Evolutionary conservation across 768 basidiomycete species (phyloP).

Genomic region (Coprinopsis sp.): DNA sequence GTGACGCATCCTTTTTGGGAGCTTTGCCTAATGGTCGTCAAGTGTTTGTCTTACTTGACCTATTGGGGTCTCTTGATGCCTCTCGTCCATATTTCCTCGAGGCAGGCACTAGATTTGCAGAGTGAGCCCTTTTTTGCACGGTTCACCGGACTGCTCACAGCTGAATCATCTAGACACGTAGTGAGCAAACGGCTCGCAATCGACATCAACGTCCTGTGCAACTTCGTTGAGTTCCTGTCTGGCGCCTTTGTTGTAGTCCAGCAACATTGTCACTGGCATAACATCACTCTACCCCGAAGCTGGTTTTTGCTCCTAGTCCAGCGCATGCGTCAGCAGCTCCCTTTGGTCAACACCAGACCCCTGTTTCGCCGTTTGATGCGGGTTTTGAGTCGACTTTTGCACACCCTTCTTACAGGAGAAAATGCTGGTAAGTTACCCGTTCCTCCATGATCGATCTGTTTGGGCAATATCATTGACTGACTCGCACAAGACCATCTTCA

Average conservation of each 20-base stretch:
- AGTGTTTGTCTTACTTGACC: constrained; percentile 17
- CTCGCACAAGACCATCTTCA: too few relatives aligned
- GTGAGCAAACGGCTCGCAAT: constrained; percentile 32
- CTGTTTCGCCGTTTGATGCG: constrained; percentile 8
- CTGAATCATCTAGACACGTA: constrained; percentile 35
- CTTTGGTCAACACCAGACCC: constrained; percentile 4
- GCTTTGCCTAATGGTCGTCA: constrained; percentile 2
- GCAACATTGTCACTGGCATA: constrained; percentile 29
- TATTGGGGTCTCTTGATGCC: constrained; percentile 7
- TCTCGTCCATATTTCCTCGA: constrained; percentile 17
- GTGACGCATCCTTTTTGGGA: constrained; percentile 1
- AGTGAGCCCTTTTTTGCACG: too few relatives aligned
- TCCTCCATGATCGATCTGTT: background rate
- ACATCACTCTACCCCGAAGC: constrained; percentile 47
- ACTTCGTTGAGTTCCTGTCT: constrained; percentile 46
- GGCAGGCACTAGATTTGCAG: background rate
- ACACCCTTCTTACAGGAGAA: constrained; percentile 22
- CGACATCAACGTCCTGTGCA: constrained; percentile 46
- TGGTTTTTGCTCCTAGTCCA: constrained; percentile 37
- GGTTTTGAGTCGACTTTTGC: constrained; percentile 20
- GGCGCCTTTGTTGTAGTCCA: constrained; percentile 33
- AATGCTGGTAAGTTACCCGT: constrained; percentile 25
- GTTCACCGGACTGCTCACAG: background rate
- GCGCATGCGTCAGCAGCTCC: background rate
- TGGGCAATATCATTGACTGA: constrained; percentile 18